A percentile compares a stretch with the other conserved stretches of the same genome.
Evolutionary conservation across 805 yeast species (phyloP).

Genomic region (Lachancea quebecensis): DNA sequence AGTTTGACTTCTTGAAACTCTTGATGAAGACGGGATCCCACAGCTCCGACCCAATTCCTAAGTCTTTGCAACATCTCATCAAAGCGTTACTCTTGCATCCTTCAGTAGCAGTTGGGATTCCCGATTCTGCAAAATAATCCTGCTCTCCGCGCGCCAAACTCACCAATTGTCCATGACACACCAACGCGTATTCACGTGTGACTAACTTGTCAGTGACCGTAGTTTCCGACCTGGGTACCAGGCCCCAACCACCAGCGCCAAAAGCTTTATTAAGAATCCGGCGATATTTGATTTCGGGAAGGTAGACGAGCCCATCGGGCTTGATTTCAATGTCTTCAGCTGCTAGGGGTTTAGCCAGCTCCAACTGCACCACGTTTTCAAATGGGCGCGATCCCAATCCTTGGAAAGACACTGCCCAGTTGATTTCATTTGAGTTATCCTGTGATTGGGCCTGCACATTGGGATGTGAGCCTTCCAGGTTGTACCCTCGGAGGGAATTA

Average conservation of each 20-base stretch:
- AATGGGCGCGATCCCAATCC: slow-evolving; percentile 84
- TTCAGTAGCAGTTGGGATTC: slow-evolving; percentile 91
- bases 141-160: slow-evolving; percentile 95
- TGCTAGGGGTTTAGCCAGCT: slow-evolving; percentile 56
- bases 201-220: slow-evolving; percentile 65
- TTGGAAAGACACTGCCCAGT: slow-evolving; percentile 84
- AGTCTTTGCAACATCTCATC: slow-evolving; percentile 96
- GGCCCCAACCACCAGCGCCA: slow-evolving; percentile 99
- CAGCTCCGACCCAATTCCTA: slow-evolving; percentile 92
- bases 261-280: slow-evolving; percentile 82
- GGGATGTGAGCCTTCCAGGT: background rate
- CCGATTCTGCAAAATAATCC: slow-evolving; percentile 78
- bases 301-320: slow-evolving; percentile 86
- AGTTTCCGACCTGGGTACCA: slow-evolving; percentile 88
- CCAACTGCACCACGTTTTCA: slow-evolving; percentile 47
- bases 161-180: slow-evolving; percentile 82
- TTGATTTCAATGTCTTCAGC: slow-evolving; percentile 82
- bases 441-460: no score
- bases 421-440: slow-evolving; percentile 20
- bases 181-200: slow-evolving; percentile 83
- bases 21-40: slow-evolving; percentile 95
- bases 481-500: background rate
- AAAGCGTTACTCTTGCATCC: slow-evolving; percentile 95
- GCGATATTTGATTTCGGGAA: slow-evolving; percentile 94
- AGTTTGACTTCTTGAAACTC: slow-evolving; percentile 51